Conservation (phyloP, 1,139 yeast genomes). For the Sugiyamaella neomexicana region DNA sequence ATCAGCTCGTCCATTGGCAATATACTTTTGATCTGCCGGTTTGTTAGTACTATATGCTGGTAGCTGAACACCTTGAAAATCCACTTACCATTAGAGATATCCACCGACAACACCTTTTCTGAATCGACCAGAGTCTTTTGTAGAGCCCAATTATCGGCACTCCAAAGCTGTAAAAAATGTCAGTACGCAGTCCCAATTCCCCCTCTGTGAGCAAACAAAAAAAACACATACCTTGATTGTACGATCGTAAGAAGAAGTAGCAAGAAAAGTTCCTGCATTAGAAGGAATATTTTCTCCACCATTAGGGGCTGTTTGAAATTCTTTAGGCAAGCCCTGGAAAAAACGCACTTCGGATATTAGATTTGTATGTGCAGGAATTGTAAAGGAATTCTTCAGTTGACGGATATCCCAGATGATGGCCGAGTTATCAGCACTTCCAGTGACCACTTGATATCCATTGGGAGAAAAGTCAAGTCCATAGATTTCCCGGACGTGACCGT, state of each 20-base stretch:
- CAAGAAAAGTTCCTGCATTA: conserved; percentile 51
- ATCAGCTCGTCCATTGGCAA: conserved; percentile 83
- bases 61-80: no score
- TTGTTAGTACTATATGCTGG: conserved; percentile 6
- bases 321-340: conserved; percentile 39
- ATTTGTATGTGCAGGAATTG: conserved; percentile 77
- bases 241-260: conserved; percentile 72
- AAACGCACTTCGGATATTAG: conserved; percentile 69
- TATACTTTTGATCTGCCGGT: conserved; percentile 26
- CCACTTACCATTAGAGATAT: conserved; percentile 49
- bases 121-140: conserved; percentile 56
- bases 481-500: conserved; percentile 72
- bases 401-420: conserved; percentile 88
- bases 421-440: conserved; percentile 83
- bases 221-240: conserved; percentile 46
- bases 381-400: conserved; percentile 45
- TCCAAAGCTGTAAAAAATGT: conserved; percentile 54
- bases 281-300: conserved; percentile 20
- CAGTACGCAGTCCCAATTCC: conserved; percentile 44
- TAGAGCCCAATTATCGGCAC: conserved; percentile 71
- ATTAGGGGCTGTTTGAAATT: conserved; percentile 28
- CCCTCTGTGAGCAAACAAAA: no score
- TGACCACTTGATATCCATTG: conserved; percentile 73
- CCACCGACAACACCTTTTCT: conserved; percentile 75
- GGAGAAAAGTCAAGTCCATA: conserved; percentile 73